Percentiles rank a stretch among this genome's conserved stretches.
Evolutionary conservation across 2,329 filamentous ascomycete genomes (phyloP).

Genomic region (Claviceps fusiformis): DNA sequence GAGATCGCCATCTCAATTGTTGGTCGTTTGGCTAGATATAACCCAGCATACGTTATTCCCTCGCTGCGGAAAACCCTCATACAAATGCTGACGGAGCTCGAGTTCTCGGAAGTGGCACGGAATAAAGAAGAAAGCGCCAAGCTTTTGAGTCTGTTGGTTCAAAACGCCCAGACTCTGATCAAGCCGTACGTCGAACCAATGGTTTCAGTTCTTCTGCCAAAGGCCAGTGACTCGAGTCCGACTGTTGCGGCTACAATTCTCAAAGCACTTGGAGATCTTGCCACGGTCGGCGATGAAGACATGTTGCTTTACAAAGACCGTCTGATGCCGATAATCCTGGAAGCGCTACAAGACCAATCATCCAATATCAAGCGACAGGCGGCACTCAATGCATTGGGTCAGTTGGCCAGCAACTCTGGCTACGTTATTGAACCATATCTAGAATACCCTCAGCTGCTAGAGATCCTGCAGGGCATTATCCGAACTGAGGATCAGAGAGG

Average conservation of each 20-base stretch:
- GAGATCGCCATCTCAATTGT: slow-evolving; percentile 96
- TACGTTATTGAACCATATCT: slow-evolving; percentile 96
- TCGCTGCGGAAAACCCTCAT: slow-evolving; percentile 89
- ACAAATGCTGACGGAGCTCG: slow-evolving; percentile 88
- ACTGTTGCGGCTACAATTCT: slow-evolving; percentile 91
- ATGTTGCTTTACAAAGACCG: slow-evolving; percentile 86
- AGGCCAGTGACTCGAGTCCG: slow-evolving; percentile 71
- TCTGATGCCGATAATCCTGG: slow-evolving; percentile 90
- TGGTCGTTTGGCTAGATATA: slow-evolving; percentile 76
- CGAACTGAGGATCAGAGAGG: slow-evolving; percentile 78
- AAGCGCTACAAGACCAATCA: slow-evolving; percentile 85
- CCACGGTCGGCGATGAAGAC: slow-evolving; percentile 83
- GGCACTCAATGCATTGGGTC: slow-evolving; percentile 77
- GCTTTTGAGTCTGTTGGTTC: slow-evolving; percentile 80
- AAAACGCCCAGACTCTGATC: slow-evolving; percentile 84
- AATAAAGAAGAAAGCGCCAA: slow-evolving; percentile 96
- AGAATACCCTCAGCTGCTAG: slow-evolving; percentile 86
- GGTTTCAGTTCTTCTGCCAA: slow-evolving; percentile 85
- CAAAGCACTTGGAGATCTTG: slow-evolving; percentile 85
- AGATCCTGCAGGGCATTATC: slow-evolving; percentile 86
- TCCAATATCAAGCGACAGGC: slow-evolving; percentile 84
- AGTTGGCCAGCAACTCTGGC: slow-evolving; percentile 87
- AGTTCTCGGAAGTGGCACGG: slow-evolving; percentile 84
- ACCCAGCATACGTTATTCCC: slow-evolving; percentile 95
- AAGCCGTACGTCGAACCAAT: slow-evolving; percentile 96